Evolutionary conservation across 1,139 yeast genomes (phyloP).

Genomic region (Starmera stellimalicola): DNA sequence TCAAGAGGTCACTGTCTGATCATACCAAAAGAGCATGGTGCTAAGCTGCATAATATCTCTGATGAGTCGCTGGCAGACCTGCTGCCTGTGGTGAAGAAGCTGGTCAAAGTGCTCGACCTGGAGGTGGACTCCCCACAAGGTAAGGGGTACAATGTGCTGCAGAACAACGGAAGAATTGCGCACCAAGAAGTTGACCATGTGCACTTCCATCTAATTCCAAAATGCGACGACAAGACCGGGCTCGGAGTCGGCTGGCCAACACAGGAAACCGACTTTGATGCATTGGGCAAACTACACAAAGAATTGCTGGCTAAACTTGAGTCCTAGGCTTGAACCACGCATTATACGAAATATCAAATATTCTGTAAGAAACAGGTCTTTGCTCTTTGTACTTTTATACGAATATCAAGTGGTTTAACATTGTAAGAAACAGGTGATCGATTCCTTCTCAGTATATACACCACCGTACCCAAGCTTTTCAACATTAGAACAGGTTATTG

Average conservation of each 20-base stretch:
- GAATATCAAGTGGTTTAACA: no score
- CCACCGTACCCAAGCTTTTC: no score
- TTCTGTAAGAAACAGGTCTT: no score
- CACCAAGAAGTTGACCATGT: slow-evolving; percentile 94
- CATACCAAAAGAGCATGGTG: slow-evolving; percentile 90
- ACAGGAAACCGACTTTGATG: slow-evolving; percentile 62
- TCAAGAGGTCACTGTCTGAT: slow-evolving; percentile 80
- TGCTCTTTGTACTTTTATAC: no score
- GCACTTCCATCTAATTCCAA: slow-evolving; percentile 94
- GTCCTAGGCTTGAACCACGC: slow-evolving; percentile 4
- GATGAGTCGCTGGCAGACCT: slow-evolving; percentile 82
- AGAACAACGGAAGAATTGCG: slow-evolving; percentile 89
- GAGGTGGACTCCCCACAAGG: slow-evolving; percentile 61
- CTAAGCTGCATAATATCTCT: slow-evolving; percentile 81
- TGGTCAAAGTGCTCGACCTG: slow-evolving; percentile 60
- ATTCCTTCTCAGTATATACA: no score
- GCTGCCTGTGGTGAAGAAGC: slow-evolving; percentile 78
- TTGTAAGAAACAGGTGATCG: no score
- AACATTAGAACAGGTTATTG: no score
- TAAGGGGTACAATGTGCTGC: slow-evolving; percentile 78
- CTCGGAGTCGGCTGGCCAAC: slow-evolving; percentile 89
- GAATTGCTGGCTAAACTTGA: slow-evolving; percentile 47
- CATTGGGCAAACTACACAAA: slow-evolving; percentile 57
- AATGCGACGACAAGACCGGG: slow-evolving; percentile 60
- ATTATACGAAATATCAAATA: no score